Percentiles rank a stretch among this genome's conserved stretches.
These are phyloP conservation scores for Papiliotrema nemorosa DNA, from an alignment of 1,284 basidiomycete genomes.

Conservation along the genomic window DNA sequence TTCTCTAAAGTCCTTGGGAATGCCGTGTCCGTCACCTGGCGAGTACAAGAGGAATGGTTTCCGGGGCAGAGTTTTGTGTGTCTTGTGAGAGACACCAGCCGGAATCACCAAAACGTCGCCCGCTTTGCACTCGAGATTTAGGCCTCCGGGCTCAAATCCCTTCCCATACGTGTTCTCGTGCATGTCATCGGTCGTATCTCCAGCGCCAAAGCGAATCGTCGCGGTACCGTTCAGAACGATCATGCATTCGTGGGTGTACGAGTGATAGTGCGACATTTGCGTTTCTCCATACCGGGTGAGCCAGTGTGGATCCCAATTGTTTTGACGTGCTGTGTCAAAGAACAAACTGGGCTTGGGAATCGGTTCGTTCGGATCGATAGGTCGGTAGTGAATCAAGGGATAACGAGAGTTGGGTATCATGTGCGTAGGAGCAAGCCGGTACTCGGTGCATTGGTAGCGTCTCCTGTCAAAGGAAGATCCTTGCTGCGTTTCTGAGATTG, in stretches of 20 bases:
- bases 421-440: no score
- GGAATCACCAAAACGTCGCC: not conserved
- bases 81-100: not conserved
- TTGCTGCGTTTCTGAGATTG: no score
- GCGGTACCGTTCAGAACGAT: not conserved
- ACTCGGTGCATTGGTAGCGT: no score
- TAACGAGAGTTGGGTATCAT: no score
- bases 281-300: no score
- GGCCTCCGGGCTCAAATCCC: not conserved
- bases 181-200: not conserved
- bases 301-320: no score
- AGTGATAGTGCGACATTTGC: no score
- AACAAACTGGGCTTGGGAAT: no score
- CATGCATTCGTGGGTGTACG: constrained; percentile 3
- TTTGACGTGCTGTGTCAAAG: no score
- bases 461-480: no score
- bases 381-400: no score
- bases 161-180: not conserved
- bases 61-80: not conserved
- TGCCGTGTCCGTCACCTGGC: not conserved
- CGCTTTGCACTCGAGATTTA: not conserved
- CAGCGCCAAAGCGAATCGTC: not conserved
- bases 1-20: not conserved
- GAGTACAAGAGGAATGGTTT: not conserved
- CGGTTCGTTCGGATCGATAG: no score